These are phyloP conservation scores for Pleurotus platypus DNA, from an alignment of 768 basidiomycete species.

Conservation along the genomic window DNA sequence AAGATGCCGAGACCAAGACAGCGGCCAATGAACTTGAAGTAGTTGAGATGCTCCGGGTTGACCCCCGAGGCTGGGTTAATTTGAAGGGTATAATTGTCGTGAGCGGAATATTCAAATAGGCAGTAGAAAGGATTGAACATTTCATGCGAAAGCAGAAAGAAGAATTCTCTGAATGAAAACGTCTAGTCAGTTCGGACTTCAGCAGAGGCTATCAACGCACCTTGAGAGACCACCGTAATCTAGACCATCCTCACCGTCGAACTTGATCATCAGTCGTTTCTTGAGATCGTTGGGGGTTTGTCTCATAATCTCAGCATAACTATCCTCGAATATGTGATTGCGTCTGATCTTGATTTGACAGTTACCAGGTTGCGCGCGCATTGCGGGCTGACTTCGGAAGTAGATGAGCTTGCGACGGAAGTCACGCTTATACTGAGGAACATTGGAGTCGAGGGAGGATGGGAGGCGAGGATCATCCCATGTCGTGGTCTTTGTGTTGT, in stretches of 20 bases:
- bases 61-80: constrained; percentile 98
- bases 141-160: constrained; percentile 98
- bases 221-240: constrained; percentile 98
- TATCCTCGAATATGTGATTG: constrained; percentile 98
- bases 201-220: constrained; percentile 36
- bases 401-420: constrained; percentile 99
- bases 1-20: constrained; percentile 96
- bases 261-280: constrained; percentile 99
- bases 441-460: constrained; percentile 92
- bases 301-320: constrained; percentile 99
- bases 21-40: constrained; percentile 99
- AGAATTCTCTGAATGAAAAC: constrained; percentile 78
- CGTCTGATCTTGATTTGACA: constrained; percentile 98
- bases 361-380: constrained; percentile 97
- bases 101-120: constrained; percentile 98
- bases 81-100: constrained; percentile 99
- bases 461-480: constrained; percentile 99
- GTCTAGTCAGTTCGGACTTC: not conserved
- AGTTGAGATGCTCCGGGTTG: constrained; percentile 98
- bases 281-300: constrained; percentile 98
- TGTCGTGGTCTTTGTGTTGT: constrained; percentile 99
- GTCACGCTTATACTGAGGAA: constrained; percentile 99
- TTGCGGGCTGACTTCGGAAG: constrained; percentile 97
- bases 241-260: constrained; percentile 97
- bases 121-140: constrained; percentile 99